A percentile compares a stretch with the other conserved stretches of the same genome.
Evolutionary conservation across 2,329 filamentous ascomycete genomes (phyloP).

Genomic region (Akanthomyces dipterigenus): DNA sequence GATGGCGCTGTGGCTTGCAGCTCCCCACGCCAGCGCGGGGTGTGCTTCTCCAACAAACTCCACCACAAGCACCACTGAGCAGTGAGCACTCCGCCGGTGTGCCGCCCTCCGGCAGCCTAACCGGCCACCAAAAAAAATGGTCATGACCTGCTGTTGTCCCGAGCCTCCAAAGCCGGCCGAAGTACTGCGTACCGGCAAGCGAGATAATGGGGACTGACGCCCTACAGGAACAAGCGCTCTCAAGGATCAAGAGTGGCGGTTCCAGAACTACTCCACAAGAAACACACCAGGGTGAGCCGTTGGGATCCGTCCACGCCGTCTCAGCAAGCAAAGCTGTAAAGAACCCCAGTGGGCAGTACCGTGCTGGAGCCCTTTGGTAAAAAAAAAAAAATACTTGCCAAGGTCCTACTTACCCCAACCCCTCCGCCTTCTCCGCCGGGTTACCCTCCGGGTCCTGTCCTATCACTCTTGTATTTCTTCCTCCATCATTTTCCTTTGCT

Average conservation of each 20-base stretch:
- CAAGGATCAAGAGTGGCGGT: neutral
- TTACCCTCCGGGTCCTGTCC: neutral
- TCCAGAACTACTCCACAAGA: neutral
- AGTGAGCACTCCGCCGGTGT: neutral
- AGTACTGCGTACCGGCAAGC: no score
- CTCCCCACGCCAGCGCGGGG: slow-evolving; percentile 1
- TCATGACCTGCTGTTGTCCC: neutral
- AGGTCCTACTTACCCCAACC: neutral
- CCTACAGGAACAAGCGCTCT: neutral
- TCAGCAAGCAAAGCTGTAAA: neutral
- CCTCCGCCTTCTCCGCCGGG: neutral
- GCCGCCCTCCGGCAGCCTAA: neutral
- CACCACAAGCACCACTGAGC: neutral
- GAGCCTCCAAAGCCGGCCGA: no score
- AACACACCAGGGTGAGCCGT: slow-evolving; percentile 3
- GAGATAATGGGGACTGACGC: neutral
- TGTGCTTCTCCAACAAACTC: neutral
- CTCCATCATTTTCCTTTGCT: neutral
- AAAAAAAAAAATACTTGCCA: no score
- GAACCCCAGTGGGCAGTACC: no score
- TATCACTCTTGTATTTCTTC: neutral
- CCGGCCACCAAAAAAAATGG: neutral
- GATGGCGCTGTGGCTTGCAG: neutral
- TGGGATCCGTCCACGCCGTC: slow-evolving; percentile 8
- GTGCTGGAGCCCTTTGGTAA: neutral